Evolutionary conservation across 306 rosid species (phyloP), one percentile per base, ranked within the genome.

Genomic region (Sindora glabra): DNA sequence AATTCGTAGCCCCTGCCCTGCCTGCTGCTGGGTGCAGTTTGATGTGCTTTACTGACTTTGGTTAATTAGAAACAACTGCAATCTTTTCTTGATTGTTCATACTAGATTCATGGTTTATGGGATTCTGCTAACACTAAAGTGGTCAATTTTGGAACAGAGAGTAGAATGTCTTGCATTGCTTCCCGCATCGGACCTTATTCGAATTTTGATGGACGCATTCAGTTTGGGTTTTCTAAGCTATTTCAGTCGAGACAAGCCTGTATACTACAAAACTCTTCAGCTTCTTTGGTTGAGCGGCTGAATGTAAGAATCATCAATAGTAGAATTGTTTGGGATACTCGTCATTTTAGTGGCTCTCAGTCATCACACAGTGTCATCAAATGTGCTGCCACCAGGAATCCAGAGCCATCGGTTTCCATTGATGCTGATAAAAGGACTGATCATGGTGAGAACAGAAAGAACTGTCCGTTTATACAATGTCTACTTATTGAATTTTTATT

Each of bases 151-250:
- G 30, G 13, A 52, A 37, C 53, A 33, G 41, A 29, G 14, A 36
- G 29, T 15, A 56, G 13, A 64, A 85, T 85, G 82, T 69, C 80
- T 65, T 72, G 82, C 26, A 19, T 73, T 18, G 56, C 73, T 15
- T 68, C 78, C 67, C 64, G 70, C 42, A 61, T 77, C 33, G 75
- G 60, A 51, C 51, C 74, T 56, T 71, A 52, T 66, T 64, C 52
- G 13, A 74, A 68, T 32, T 80, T 52, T 67, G 56, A 45, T 46
- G 53, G 44, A 36, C 9, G 13, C 33, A 39, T 45, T 60, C 40
- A 53, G 9, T 13, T 9, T 64, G 48, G 54, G 39, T 18, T 48
- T 62, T 69, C 59, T 18, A 78, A 72, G 13, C 56, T 77, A 1
- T 23, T 56, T 53, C 12, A 18, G 10, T 46, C 41, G 66, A 47